These are phyloP conservation scores for Talaromyces marneffei DNA, from an alignment of 2,329 filamentous ascomycete genomes.

Conservation along the genomic window DNA sequence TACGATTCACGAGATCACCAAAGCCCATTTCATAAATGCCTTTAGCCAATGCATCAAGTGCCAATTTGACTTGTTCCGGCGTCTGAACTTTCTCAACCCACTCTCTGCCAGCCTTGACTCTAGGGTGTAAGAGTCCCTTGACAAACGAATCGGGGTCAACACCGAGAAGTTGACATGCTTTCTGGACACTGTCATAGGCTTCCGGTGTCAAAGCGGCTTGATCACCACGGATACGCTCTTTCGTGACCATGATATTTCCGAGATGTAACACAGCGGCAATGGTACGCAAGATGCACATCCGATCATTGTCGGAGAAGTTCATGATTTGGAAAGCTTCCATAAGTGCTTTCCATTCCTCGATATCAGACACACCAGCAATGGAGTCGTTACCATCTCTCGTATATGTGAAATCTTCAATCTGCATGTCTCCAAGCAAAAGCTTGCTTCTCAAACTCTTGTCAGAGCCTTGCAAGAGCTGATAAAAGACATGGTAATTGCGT, in stretches of 20 bases:
- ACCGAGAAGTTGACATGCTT: conserved; percentile 76
- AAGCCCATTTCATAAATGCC: conserved; percentile 97
- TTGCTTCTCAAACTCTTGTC: conserved; percentile 66
- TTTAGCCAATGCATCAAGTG: conserved; percentile 86
- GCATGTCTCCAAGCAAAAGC: conserved; percentile 67
- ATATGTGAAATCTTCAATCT: conserved; percentile 84
- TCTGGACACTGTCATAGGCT: conserved; percentile 66
- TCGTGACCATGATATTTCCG: conserved; percentile 82
- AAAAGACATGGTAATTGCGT: conserved; percentile 96
- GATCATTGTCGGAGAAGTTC: conserved; percentile 83
- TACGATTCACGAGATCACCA: conserved; percentile 81
- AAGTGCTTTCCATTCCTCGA: conserved; percentile 80
- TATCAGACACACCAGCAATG: conserved; percentile 84
- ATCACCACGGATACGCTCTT: conserved; percentile 84
- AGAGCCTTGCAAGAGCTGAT: conserved; percentile 85
- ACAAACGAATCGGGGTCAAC: conserved; percentile 80
- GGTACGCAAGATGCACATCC: conserved; percentile 74
- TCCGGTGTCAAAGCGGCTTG: conserved; percentile 78
- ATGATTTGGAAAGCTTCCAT: conserved; percentile 93
- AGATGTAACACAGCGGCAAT: conserved; percentile 88
- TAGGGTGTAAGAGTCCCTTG: conserved; percentile 82
- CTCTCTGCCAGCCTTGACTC: conserved; percentile 89
- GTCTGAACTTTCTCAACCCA: conserved; percentile 99
- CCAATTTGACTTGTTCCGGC: conserved; percentile 86
- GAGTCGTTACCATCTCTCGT: conserved; percentile 86